These are phyloP conservation scores for Pythium aphanidermatum DNA, from an alignment of 352 stramenopile species.

Conservation along the genomic window DNA sequence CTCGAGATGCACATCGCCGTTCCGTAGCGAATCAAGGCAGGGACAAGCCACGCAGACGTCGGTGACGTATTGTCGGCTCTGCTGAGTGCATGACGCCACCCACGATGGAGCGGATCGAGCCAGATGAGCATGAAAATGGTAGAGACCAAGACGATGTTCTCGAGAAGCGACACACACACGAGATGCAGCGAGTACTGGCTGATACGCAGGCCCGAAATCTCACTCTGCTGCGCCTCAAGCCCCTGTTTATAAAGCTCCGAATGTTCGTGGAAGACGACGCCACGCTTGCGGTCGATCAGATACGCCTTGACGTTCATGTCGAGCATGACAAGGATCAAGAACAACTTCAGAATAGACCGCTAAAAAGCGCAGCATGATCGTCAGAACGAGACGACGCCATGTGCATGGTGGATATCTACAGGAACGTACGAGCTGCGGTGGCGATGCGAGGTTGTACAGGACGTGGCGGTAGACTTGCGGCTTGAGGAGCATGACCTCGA, in stretches of 20 bases:
- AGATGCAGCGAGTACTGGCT: slow-evolving; percentile 77
- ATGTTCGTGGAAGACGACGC: slow-evolving; percentile 47
- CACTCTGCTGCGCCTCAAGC: not conserved
- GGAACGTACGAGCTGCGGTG: slow-evolving; percentile 29
- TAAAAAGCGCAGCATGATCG: slow-evolving; percentile 3
- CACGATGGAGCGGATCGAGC: slow-evolving; percentile 42
- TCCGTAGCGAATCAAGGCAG: slow-evolving; percentile 29
- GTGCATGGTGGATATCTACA: not conserved
- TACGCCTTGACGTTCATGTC: slow-evolving; percentile 87
- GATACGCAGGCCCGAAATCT: slow-evolving; percentile 50
- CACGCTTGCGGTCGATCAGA: slow-evolving; percentile 56
- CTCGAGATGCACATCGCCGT: slow-evolving; percentile 74
- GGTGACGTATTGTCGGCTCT: not conserved
- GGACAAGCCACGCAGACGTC: not conserved
- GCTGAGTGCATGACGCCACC: slow-evolving; percentile 36
- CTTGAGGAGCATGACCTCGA: slow-evolving; percentile 82
- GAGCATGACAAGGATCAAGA: slow-evolving; percentile 73
- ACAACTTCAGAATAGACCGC: slow-evolving; percentile 66
- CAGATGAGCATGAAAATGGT: slow-evolving; percentile 43
- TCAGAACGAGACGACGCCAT: not conserved
- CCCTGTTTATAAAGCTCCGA: slow-evolving; percentile 48
- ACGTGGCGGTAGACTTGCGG: slow-evolving; percentile 83
- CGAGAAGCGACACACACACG: slow-evolving; percentile 56
- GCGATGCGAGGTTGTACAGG: slow-evolving; percentile 65
- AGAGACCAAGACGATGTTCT: slow-evolving; percentile 61